Conservation (phyloP, 768 basidiomycete genomes). For the Mycena filopes region DNA sequence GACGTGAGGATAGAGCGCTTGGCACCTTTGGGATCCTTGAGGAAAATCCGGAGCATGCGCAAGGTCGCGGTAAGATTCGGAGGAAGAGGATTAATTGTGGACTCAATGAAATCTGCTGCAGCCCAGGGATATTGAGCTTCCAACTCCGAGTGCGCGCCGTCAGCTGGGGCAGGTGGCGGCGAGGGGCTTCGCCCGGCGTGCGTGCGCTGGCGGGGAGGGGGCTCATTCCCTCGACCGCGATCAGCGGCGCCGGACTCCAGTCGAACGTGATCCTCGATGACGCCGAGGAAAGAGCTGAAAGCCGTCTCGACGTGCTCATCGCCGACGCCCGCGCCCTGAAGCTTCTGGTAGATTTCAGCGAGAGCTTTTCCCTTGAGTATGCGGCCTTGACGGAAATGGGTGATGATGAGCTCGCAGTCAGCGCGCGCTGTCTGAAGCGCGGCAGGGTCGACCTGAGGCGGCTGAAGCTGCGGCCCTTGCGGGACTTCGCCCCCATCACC, state of each 20-base stretch:
- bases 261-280: conserved; percentile 5
- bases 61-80: not conserved
- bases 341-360: conserved; percentile 5
- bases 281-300: conserved; percentile 4
- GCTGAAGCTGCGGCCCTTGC: too few relatives aligned
- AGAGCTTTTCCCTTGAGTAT: conserved; percentile 1
- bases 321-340: not conserved
- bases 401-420: conserved; percentile 11
- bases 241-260: not conserved
- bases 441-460: too few relatives aligned
- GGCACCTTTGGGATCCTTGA: not conserved
- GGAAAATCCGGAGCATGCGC: not conserved
- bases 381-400: not conserved
- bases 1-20: not conserved
- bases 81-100: not conserved
- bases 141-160: too few relatives aligned
- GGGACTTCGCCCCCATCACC: not conserved
- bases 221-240: not conserved
- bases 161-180: not conserved
- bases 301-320: not conserved
- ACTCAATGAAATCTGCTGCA: not conserved
- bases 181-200: not conserved
- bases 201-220: not conserved
- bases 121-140: not conserved
- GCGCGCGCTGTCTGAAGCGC: not conserved